Percentiles rank a stretch among this genome's conserved stretches.
phyloP scores from a whole-genome alignment of 2,329 filamentous ascomycete genomes.

The Cytospora schulzeri region DNA sequence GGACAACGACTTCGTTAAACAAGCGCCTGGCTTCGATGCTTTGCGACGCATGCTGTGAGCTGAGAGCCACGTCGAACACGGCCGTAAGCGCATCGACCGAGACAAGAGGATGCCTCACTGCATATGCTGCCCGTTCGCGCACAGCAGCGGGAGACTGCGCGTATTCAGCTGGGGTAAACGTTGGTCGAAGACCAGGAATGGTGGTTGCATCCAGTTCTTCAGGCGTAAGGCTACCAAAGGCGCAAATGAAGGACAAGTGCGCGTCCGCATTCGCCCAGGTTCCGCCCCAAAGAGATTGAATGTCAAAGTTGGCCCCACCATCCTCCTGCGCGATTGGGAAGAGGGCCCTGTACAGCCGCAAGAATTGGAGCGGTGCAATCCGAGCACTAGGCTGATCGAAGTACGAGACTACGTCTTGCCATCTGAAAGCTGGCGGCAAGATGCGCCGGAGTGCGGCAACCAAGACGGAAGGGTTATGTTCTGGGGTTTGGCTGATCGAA shows the following conservation, averaged over 20 bases:
- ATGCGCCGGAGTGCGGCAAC: constrained; percentile 65
- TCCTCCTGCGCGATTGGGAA: constrained; percentile 68
- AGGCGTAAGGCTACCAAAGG: constrained; percentile 75
- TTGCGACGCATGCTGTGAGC: constrained; percentile 62
- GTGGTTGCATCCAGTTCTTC: constrained; percentile 80
- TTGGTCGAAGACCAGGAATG: constrained; percentile 78
- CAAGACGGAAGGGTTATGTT: constrained; percentile 55
- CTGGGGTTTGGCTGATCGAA: constrained; percentile 58
- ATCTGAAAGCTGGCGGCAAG: constrained; percentile 64
- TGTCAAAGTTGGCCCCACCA: constrained; percentile 66
- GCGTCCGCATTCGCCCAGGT: constrained; percentile 84
- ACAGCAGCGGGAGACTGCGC: constrained; percentile 51
- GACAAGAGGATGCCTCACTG: constrained; percentile 82
- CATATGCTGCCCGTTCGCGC: constrained; percentile 57
- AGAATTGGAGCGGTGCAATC: constrained; percentile 78
- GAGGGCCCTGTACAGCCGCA: constrained; percentile 78
- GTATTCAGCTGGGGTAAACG: constrained; percentile 68
- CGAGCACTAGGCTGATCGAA: constrained; percentile 81
- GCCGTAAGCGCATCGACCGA: constrained; percentile 81
- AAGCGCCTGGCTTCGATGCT: constrained; percentile 65
- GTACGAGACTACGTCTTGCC: constrained; percentile 72
- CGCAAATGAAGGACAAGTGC: constrained; percentile 90
- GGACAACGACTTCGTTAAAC: constrained; percentile 68
- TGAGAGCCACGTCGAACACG: constrained; percentile 66
- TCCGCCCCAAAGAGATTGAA: constrained; percentile 89